Evolutionary conservation across 768 basidiomycete species (phyloP), one percentile per base, ranked within the genome.

Genomic region (Russula abietina): DNA sequence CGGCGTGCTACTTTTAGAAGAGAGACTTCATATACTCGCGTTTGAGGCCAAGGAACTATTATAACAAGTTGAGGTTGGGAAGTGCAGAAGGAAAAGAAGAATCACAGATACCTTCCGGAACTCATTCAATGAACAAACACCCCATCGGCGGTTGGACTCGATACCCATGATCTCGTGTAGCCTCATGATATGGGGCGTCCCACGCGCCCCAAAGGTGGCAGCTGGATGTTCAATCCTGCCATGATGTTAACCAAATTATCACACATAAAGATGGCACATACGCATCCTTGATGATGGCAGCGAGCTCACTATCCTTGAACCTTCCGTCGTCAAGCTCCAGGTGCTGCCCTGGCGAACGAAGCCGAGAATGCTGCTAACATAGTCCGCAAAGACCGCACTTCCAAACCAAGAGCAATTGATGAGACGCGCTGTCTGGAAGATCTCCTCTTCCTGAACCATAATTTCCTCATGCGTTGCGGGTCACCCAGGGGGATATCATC

Each of bases 141-240:
- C 91, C 91, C 91, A 94, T 24, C 70, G 66, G 33, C 91, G 81
- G 69, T 82, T 87, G 61, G 86, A 79, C 68, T 88, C 84, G 51
- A 93, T 92, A 46, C 89, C 89, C 88, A 93, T 88, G 45, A 92
- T 78, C 71, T 94, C 92, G 64, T 91, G 82, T 28, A 91, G 70
- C 48, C 81, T 83, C 86, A 93, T 88, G 52, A 81, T 73, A 48
- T 69, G 61, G 52, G 91, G 91, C 2, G 88, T 91, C 6, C 87
- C 83, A 22, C 88, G 83, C 24, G 91, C 91, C 59, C 87, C 77
- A 75, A 92, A 93, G 17, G 85, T 79, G 56, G 76, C 85, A 10
- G 90, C 91, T 49, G 86, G 81, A 64, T 86, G 80, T 64, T 86
- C 83, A 0, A 88, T 89, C 16, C 88, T 90, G 64, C 63, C 39